Percentiles rank a stretch among this genome's conserved stretches.
Conservation (phyloP, 140 eudicot genomes). For the Oenanthe javanica region DNA sequence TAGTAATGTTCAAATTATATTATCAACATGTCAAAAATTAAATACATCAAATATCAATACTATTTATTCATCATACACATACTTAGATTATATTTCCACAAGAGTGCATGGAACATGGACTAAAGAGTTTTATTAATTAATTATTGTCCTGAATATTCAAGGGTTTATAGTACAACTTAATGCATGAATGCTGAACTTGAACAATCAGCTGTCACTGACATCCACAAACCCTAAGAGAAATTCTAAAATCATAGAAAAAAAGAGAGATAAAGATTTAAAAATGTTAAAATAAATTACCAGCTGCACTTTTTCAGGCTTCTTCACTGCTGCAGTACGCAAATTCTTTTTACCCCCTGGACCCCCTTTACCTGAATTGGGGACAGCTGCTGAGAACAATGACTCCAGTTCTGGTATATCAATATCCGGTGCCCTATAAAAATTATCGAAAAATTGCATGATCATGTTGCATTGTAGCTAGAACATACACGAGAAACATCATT, state of each 20-base stretch:
- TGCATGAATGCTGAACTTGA: neutral
- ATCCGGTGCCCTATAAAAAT: conserved; percentile 68
- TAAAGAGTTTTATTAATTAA: neutral
- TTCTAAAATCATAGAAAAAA: neutral
- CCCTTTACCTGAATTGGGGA: conserved; percentile 50
- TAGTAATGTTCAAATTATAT: neutral
- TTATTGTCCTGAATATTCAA: neutral
- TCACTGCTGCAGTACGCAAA: conserved; percentile 37
- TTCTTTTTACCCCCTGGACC: conserved; percentile 40
- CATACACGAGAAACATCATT: conserved; percentile 8
- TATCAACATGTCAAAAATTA: neutral
- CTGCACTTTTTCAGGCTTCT: conserved; percentile 79
- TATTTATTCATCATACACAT: neutral
- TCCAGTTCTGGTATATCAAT: conserved; percentile 88
- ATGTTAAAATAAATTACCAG: conserved; percentile 41
- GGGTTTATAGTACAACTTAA: neutral
- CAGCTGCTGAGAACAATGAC: conserved; percentile 70
- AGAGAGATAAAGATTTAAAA: neutral
- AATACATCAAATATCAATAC: too few species aligned
- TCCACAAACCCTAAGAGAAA: neutral
- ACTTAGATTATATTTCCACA: neutral
- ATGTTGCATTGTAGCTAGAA: conserved; percentile 3
- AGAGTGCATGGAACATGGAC: neutral
- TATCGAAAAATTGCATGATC: conserved; percentile 9
- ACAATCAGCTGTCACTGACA: neutral